Conservation (phyloP, 768 basidiomycete species). For the Phlebiopsis flavidoalba region DNA sequence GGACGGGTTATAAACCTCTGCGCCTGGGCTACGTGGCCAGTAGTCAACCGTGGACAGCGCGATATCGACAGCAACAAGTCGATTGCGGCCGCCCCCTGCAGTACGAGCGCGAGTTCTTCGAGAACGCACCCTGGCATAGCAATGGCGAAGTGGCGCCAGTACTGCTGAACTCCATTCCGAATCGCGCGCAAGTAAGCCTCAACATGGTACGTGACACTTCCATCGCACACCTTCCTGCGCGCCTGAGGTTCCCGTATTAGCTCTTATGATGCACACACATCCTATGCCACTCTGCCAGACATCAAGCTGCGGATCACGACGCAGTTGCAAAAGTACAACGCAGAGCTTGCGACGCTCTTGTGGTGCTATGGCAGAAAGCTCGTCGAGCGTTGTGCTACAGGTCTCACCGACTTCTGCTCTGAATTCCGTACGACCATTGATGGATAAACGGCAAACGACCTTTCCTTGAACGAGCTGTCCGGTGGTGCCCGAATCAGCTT, state of each 20-base stretch:
- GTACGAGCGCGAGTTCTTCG: slow-evolving; percentile 88
- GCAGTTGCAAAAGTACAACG: slow-evolving; percentile 83
- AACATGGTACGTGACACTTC: slow-evolving; percentile 66
- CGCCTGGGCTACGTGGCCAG: slow-evolving; percentile 96
- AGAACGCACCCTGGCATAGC: slow-evolving; percentile 90
- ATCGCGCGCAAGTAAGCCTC: slow-evolving; percentile 89
- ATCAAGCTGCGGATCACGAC: slow-evolving; percentile 95
- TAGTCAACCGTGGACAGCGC: slow-evolving; percentile 96
- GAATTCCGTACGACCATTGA: slow-evolving; percentile 98
- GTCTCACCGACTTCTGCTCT: slow-evolving; percentile 95
- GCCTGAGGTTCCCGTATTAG: slow-evolving; percentile 34
- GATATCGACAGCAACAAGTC: slow-evolving; percentile 91
- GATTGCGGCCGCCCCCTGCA: slow-evolving; percentile 84
- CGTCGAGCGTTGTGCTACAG: slow-evolving; percentile 89
- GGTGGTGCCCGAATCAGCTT: slow-evolving; percentile 98
- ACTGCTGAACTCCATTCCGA: slow-evolving; percentile 96
- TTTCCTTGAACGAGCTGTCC: slow-evolving; percentile 93
- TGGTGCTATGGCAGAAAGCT: slow-evolving; percentile 83
- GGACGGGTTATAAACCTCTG: slow-evolving; percentile 92
- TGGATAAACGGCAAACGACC: slow-evolving; percentile 94
- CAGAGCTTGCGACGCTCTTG: slow-evolving; percentile 82
- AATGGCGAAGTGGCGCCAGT: slow-evolving; percentile 90
- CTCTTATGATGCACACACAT: slow-evolving; percentile 99
- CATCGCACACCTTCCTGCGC: too few species aligned
- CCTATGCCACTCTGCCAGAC: slow-evolving; percentile 92